Base-by-base conservation (phyloP, 2,329 filamentous ascomycete species). In the Ophiostoma triangulosporum region DNA sequence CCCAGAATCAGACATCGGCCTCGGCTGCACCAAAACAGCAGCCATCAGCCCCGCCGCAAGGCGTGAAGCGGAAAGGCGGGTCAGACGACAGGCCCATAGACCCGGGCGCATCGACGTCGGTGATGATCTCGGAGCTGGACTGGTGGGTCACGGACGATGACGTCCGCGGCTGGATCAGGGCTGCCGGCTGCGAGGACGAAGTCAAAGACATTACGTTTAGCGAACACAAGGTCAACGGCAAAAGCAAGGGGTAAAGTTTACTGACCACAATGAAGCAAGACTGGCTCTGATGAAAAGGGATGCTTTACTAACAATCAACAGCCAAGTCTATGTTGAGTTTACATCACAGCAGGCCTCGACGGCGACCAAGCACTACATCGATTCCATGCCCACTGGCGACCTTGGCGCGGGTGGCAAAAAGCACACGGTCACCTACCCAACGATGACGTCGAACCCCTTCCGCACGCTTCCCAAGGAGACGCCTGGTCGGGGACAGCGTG, bases 121-220 rank as follows among this genome's bases (percentile, higher is more conserved):
- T 97, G 29, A 81, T 95, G 66, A 80, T 97, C 52, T 90, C 88
- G 3, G 93, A 97, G 50, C 73, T 98, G 9, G 86, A 87, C 66
- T 98, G 93, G 93, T 97, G 91, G 91, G 90, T 83, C 29, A 95
- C 86, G 2, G 93, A 98, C 64, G 93, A 98, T 64, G 89, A 97
- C 61, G 80, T 98, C 54, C 85, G 93, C 52, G 86, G 85, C 50
- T 96, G 89, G 87, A 76, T 86, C 24, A 81, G 82, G 59, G 77
- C 86, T 59, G 87, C 85, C n/a, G 79, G 78, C 2, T 87, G 81
- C 60, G 93, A 97, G 66, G 77, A 83, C 46, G 88, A 95, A 63
- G 71, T 97, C 17, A 89, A 87, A 62, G 93, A 97, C 57, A 81
- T 98, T 51, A 95, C 90, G 0, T 98, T 97, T 67, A 96, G 88